Percentiles rank a stretch among this genome's conserved stretches.
Conservation (phyloP, 2,329 filamentous ascomycete genomes). For the Chaetomium sp. region DNA sequence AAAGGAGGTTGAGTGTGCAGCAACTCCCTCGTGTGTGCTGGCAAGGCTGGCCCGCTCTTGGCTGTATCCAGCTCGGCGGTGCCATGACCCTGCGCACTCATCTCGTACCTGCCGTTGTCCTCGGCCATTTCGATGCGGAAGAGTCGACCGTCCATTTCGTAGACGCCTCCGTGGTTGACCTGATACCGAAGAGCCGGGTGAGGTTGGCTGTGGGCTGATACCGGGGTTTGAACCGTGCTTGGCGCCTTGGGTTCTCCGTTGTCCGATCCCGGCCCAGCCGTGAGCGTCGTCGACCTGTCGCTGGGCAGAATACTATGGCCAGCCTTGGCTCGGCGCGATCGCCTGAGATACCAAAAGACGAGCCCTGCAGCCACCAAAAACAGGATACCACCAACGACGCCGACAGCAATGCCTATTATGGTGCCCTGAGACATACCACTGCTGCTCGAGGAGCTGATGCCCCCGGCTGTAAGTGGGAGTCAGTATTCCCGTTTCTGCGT, state of each 20-base stretch:
- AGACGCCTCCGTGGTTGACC: background rate
- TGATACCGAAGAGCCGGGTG: background rate
- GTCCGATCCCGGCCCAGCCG: background rate
- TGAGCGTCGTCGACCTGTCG: background rate
- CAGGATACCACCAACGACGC: constrained; percentile 16
- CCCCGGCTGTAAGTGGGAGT: background rate
- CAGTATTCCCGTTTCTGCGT: background rate
- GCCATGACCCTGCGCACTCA: constrained; percentile 14
- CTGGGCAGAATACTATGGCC: background rate
- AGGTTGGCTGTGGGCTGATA: background rate
- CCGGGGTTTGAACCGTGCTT: background rate
- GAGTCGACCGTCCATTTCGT: constrained; percentile 17
- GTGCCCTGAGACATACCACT: constrained; percentile 17
- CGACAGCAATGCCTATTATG: constrained; percentile 22
- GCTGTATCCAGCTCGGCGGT: constrained; percentile 4
- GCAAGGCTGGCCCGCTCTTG: background rate
- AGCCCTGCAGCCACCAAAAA: constrained; percentile 13
- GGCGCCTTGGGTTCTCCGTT: background rate
- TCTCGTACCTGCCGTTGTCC: constrained; percentile 14
- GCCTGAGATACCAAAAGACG: constrained; percentile 18
- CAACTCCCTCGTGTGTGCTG: background rate
- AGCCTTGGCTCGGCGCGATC: background rate
- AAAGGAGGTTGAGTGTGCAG: background rate
- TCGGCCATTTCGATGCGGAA: constrained; percentile 17
- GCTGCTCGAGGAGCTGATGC: background rate